Conservation (phyloP, 139 green algal genomes). For the Coelastrella sp. region DNA sequence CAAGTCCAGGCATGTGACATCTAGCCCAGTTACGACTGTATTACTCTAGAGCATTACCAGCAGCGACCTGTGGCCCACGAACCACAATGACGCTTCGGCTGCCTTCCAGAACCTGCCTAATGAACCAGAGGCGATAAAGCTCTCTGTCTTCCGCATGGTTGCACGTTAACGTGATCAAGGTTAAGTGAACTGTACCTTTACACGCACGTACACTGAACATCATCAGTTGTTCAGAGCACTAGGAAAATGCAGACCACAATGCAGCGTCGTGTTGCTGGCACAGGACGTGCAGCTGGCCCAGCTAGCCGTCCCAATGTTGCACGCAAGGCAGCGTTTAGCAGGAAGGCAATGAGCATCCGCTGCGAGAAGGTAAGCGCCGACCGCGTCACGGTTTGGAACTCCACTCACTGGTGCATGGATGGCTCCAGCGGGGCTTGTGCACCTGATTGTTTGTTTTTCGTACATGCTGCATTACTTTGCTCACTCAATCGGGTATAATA, state of each 20-base stretch:
- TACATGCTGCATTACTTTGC: too few relatives aligned
- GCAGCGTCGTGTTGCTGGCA: conserved; percentile 10
- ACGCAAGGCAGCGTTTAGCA: conserved; percentile 34
- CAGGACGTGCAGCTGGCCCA: background rate
- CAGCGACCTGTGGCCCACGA: too few relatives aligned
- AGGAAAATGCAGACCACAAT: conserved; percentile 29
- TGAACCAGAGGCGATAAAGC: conserved; percentile 1
- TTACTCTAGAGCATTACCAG: too few relatives aligned
- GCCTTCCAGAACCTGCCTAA: conserved; percentile 1
- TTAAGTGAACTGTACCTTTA: background rate
- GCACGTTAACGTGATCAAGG: background rate
- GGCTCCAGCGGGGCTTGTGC: too few relatives aligned
- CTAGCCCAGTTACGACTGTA: too few relatives aligned
- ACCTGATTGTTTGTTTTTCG: too few relatives aligned
- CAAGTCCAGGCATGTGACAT: too few relatives aligned
- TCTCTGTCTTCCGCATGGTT: background rate
- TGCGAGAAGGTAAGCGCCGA: conserved; percentile 69
- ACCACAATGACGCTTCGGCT: background rate
- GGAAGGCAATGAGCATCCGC: conserved; percentile 42
- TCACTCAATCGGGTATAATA: too few relatives aligned
- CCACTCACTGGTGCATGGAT: conserved; percentile 27
- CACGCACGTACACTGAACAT: background rate
- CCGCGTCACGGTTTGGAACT: background rate
- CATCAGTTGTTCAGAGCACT: background rate
- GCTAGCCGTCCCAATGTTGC: conserved; percentile 5